Conservation (phyloP, 2,329 filamentous ascomycete genomes). For the Ophiostoma piceae region DNA sequence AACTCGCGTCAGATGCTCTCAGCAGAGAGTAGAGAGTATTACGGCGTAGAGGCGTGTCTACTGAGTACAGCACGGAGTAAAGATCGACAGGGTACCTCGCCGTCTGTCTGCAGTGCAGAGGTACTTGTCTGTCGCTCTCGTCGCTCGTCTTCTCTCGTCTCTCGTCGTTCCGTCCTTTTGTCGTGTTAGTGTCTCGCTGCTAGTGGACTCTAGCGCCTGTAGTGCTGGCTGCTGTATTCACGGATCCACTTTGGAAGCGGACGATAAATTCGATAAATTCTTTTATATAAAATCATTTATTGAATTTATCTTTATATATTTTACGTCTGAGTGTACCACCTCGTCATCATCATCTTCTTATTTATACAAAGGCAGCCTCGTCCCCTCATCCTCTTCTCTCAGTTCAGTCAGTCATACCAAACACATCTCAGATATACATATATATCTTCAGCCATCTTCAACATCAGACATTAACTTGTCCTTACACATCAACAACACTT, state of each 20-base stretch:
- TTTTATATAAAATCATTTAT: not conserved
- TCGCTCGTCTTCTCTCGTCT: not conserved
- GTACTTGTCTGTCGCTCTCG: not conserved
- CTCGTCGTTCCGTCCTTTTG: no score
- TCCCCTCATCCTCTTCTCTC: not conserved
- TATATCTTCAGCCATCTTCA: not conserved
- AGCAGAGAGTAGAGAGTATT: not conserved
- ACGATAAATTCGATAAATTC: not conserved
- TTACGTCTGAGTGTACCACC: not conserved
- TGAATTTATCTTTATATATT: not conserved
- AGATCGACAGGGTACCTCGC: slow-evolving; percentile 6
- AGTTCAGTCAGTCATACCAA: not conserved
- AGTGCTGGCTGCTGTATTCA: not conserved
- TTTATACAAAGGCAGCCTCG: slow-evolving; percentile 23
- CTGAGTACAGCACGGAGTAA: not conserved
- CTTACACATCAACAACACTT: not conserved
- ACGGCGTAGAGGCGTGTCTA: not conserved
- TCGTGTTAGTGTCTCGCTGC: not conserved
- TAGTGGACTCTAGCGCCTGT: not conserved
- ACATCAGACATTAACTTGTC: not conserved
- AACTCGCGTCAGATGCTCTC: not conserved
- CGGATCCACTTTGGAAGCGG: not conserved
- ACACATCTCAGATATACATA: not conserved
- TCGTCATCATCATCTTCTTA: slow-evolving; percentile 5
- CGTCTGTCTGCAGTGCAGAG: not conserved